Evolutionary conservation across 2,329 filamentous ascomycete species (phyloP), one percentile per base, ranked within the genome.

Genomic region (Fusarium caatingaense): DNA sequence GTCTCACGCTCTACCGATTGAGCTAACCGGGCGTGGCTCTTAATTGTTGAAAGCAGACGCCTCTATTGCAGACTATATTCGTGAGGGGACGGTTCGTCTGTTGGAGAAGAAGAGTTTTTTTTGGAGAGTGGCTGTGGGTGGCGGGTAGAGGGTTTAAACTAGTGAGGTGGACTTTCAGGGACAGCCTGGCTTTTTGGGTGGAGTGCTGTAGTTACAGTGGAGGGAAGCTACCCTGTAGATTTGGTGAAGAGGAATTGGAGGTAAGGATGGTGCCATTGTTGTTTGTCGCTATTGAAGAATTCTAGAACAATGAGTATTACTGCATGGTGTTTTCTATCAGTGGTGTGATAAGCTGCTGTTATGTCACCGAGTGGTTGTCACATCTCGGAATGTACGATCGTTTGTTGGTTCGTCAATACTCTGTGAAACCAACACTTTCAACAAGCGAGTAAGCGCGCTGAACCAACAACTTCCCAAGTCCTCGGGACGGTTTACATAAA

Each of bases 1-100:
- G 88, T 89, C 88, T 88, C 84, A 89, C 87, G 87, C 87, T 90
- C 88, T 90, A 89, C 74, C 75, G 76, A 77, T 77, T 76, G 73
- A 76, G 69, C 72, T 74, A 74, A 73, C 72, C 72, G 68, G 72
- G 72, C 72, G 45, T 68, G 69, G 69, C 69, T 68, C 69, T 32
- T 67, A 20, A n/a, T 64, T 70, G 50, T 28, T 69, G 46, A 25
- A 57, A 11, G 2, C 9, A 0, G 0, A 1, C 2, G 9, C 6
- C 15, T 1, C 30, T 28, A 41, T 27, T 37, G 4, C 18, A 10
- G 13, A 2, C 23, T 4, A 69, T 66, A 34, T 2, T 5, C 13
- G 11, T 23, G 34, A 2, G 15, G 1, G 2, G 20, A 8, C 8
- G 13, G 11, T 18, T n/a, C 12, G 27, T 28, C 4, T 8, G 6